A percentile compares a stretch with the other conserved stretches of the same genome.
phyloP scores from a whole-genome alignment of 1,284 basidiomycete genomes.

The Pseudozyma pruni region DNA sequence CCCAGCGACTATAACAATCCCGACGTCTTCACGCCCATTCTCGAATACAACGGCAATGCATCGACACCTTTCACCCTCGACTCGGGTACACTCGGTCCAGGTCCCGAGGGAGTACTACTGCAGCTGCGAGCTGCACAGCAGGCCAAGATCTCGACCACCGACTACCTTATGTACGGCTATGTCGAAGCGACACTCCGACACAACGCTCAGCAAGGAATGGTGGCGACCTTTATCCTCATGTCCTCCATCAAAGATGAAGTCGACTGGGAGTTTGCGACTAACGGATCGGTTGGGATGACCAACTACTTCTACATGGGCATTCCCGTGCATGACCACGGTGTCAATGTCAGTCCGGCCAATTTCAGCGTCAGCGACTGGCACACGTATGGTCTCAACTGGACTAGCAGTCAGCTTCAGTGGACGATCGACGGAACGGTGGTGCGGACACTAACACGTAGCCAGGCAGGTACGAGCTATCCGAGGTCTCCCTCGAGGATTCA shows the following conservation, averaged over 20 bases:
- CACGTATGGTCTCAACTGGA: constrained; percentile 60
- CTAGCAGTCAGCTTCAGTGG: constrained; percentile 53
- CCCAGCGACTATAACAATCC: constrained; percentile 52
- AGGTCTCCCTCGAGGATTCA: constrained; percentile 57
- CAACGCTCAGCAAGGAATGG: constrained; percentile 52
- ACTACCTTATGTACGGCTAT: constrained; percentile 62
- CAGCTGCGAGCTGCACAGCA: constrained; percentile 48
- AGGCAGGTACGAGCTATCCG: constrained; percentile 48
- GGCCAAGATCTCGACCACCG: constrained; percentile 59
- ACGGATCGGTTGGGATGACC: constrained; percentile 34
- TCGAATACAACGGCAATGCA: constrained; percentile 60
- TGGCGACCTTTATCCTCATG: constrained; percentile 59
- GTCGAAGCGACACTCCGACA: constrained; percentile 55
- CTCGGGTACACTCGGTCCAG: constrained; percentile 53
- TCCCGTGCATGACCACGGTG: constrained; percentile 12
- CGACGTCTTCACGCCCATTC: constrained; percentile 52
- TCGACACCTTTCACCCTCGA: constrained; percentile 58
- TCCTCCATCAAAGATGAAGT: constrained; percentile 58
- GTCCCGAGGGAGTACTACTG: constrained; percentile 59
- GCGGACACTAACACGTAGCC: constrained; percentile 36
- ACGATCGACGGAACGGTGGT: constrained; percentile 53
- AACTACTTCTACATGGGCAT: constrained; percentile 53
- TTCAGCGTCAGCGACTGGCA: constrained; percentile 53
- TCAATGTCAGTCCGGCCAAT: constrained; percentile 8
- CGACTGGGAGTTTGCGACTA: constrained; percentile 55